Percentiles rank a stretch among this genome's conserved stretches.
These are phyloP conservation scores for Parastagonospora nodorum DNA, from an alignment of 2,329 filamentous ascomycete species.

Conservation along the genomic window DNA sequence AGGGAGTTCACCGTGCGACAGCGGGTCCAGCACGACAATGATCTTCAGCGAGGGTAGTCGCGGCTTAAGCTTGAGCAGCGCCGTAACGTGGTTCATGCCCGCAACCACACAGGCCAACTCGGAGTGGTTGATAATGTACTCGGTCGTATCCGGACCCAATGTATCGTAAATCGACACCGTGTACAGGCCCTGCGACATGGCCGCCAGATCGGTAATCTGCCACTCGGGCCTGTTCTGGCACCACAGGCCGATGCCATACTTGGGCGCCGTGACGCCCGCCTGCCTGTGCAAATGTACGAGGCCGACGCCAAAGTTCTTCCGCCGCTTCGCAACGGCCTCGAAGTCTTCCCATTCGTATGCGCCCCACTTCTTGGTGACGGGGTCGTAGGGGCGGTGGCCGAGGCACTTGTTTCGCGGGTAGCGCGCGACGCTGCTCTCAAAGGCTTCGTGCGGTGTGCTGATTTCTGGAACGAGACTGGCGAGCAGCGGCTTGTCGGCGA, in stretches of 20 bases:
- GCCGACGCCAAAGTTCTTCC: conserved; percentile 84
- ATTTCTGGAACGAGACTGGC: conserved; percentile 63
- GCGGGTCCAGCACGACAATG: conserved; percentile 82
- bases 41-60: conserved; percentile 80
- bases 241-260: conserved; percentile 82
- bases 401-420: conserved; percentile 73
- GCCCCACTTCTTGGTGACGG: conserved; percentile 72
- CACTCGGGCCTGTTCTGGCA: conserved; percentile 87
- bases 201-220: conserved; percentile 86
- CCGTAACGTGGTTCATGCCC: conserved; percentile 79
- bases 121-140: conserved; percentile 95
- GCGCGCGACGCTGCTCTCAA: conserved; percentile 68
- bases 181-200: conserved; percentile 84
- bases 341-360: conserved; percentile 86
- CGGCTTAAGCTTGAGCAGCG: conserved; percentile 79
- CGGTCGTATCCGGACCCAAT: conserved; percentile 84
- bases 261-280: conserved; percentile 66
- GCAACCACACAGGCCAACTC: conserved; percentile 75
- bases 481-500: conserved; percentile 66
- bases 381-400: conserved; percentile 80
- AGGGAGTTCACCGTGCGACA: conserved; percentile 77
- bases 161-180: conserved; percentile 97
- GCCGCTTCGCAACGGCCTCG: conserved; percentile 74
- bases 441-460: conserved; percentile 78
- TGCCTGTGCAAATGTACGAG: conserved; percentile 80